Conservation (phyloP, 1,139 yeast genomes). For the Nematodospora anomalae region DNA sequence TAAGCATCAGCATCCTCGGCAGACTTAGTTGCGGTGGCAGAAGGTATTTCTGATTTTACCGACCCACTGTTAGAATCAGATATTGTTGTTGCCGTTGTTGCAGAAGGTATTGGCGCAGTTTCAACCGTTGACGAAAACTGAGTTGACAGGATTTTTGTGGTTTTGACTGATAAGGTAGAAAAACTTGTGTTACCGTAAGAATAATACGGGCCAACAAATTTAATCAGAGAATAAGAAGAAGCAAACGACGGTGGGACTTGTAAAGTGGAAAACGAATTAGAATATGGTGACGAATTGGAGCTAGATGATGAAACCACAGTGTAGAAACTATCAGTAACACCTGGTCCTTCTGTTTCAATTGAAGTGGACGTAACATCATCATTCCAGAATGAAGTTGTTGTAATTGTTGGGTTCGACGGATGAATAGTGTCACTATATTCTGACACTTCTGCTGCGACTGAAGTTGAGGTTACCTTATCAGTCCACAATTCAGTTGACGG, state of each 20-base stretch:
- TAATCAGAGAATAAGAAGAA: neutral
- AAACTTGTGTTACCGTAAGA: neutral
- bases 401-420: conserved; percentile 10
- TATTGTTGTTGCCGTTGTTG: no score
- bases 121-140: no score
- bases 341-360: conserved; percentile 14
- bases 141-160: no score
- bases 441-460: conserved; percentile 10
- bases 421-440: conserved; percentile 14
- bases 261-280: neutral
- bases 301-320: conserved; percentile 18
- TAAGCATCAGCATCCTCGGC: no score
- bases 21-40: no score
- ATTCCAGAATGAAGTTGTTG: conserved; percentile 12
- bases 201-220: neutral
- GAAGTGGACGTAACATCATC: conserved; percentile 7
- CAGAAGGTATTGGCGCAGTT: no score
- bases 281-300: neutral
- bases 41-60: no score
- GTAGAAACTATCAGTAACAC: conserved; percentile 19
- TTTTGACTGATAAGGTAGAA: no score
- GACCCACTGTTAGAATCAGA: no score
- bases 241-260: neutral
- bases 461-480: conserved; percentile 1
- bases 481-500: conserved; percentile 4